phyloP scores from a whole-genome alignment of 805 yeast genomes.

The Metschnikowia chrysomelidarum region DNA sequence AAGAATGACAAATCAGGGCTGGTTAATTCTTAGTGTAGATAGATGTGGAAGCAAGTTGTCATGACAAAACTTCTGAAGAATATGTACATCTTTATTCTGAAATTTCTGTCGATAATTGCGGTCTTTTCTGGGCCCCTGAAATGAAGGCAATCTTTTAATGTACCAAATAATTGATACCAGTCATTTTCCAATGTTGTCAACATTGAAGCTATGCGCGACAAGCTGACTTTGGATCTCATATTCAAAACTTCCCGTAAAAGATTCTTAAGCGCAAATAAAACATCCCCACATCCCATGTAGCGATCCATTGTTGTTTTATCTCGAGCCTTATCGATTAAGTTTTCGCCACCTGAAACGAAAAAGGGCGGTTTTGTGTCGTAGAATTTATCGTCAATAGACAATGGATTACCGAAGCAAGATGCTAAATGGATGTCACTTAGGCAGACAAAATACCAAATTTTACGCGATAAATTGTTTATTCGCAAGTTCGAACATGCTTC shows the following conservation, averaged over 20 bases:
- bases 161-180: conserved; percentile 13
- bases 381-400: conserved; percentile 9
- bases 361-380: conserved; percentile 17
- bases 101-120: conserved; percentile 15
- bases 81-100: conserved; percentile 17
- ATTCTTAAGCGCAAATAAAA: conserved; percentile 7
- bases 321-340: conserved; percentile 11
- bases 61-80: conserved; percentile 17
- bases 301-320: conserved; percentile 14
- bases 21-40: conserved; percentile 16
- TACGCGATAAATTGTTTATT: conserved; percentile 22
- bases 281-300: conserved; percentile 8
- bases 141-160: conserved; percentile 10
- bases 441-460: conserved; percentile 24
- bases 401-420: conserved; percentile 17
- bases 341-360: conserved; percentile 18
- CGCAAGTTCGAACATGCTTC: conserved; percentile 19
- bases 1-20: conserved; percentile 14
- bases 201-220: conserved; percentile 13
- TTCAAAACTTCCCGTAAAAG: conserved; percentile 11
- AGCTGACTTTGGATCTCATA: conserved; percentile 7
- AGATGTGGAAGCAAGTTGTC: conserved; percentile 20
- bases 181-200: conserved; percentile 13
- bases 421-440: conserved; percentile 14
- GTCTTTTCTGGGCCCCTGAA: conserved; percentile 3